Conservation (phyloP, 352 stramenopile genomes). For the Phytopythium mirpurense region DNA sequence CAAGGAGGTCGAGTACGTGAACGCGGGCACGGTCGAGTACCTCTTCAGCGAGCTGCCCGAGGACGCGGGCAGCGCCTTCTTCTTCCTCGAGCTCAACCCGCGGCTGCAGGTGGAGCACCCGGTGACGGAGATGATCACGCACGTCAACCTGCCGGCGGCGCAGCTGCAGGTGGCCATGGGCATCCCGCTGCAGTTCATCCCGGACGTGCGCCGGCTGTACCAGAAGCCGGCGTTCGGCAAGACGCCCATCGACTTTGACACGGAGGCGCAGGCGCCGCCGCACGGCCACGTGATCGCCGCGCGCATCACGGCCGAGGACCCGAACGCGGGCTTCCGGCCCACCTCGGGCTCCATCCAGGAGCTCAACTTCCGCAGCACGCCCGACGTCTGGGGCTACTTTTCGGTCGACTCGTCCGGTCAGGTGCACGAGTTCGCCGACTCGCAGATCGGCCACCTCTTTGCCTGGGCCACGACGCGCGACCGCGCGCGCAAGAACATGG, state of each 20-base stretch:
- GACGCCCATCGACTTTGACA: slow-evolving; percentile 96
- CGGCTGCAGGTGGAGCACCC: slow-evolving; percentile 99
- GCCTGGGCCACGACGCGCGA: slow-evolving; percentile 94
- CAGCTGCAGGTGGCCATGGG: slow-evolving; percentile 99
- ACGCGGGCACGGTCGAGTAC: slow-evolving; percentile 99
- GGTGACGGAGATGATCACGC: slow-evolving; percentile 99
- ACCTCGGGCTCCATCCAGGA: slow-evolving; percentile 97
- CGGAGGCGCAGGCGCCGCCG: slow-evolving; percentile 65
- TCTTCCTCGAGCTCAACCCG: slow-evolving; percentile 99
- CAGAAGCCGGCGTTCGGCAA: slow-evolving; percentile 91
- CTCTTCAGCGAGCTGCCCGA: slow-evolving; percentile 95
- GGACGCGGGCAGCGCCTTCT: slow-evolving; percentile 94
- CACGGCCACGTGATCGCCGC: slow-evolving; percentile 98
- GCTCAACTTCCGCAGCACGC: slow-evolving; percentile 98
- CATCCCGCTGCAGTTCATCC: slow-evolving; percentile 98
- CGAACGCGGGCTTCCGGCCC: slow-evolving; percentile 98
- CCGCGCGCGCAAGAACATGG: slow-evolving; percentile 97
- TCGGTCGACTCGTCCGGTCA: slow-evolving; percentile 97
- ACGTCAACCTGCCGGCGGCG: slow-evolving; percentile 95
- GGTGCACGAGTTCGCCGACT: slow-evolving; percentile 99
- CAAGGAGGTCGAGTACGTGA: slow-evolving; percentile 98
- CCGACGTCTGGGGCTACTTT: slow-evolving; percentile 99
- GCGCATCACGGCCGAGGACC: slow-evolving; percentile 99
- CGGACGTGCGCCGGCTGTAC: slow-evolving; percentile 97
- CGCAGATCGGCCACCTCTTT: slow-evolving; percentile 99